Evolutionary conservation across 2,329 filamentous ascomycete species (phyloP).

Genomic region (Colletotrichum euphorbiae): DNA sequence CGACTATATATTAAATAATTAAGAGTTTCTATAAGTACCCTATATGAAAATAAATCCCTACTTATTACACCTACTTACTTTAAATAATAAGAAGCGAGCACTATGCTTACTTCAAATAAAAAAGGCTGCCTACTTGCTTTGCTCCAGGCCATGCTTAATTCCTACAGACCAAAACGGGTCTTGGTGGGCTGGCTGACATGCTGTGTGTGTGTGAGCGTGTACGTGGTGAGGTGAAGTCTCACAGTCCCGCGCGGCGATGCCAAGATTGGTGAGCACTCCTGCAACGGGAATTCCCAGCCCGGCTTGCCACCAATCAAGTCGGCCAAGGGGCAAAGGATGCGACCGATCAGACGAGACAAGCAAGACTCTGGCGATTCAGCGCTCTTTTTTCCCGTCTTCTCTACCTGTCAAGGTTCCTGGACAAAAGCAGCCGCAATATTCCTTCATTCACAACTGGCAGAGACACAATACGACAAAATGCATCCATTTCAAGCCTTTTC

Average conservation of each 20-base stretch:
- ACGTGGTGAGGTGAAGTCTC: neutral
- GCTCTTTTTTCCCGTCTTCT: neutral
- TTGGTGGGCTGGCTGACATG: neutral
- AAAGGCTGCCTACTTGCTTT: too few species aligned
- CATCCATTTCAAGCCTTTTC: neutral
- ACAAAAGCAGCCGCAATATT: neutral
- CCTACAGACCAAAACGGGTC: neutral
- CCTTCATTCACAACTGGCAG: conserved; percentile 10
- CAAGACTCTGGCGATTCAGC: neutral
- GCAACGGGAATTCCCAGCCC: conserved; percentile 14
- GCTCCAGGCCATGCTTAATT: too few species aligned
- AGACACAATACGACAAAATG: conserved; percentile 24
- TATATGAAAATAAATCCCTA: too few species aligned
- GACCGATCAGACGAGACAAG: conserved; percentile 10
- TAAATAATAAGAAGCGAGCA: too few species aligned
- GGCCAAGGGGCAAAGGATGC: neutral
- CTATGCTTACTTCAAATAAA: too few species aligned
- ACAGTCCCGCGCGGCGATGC: conserved; percentile 30
- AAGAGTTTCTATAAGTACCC: too few species aligned
- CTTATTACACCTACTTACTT: too few species aligned
- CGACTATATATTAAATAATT: too few species aligned
- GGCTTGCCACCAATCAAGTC: neutral
- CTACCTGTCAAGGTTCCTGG: conserved; percentile 1
- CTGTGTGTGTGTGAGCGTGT: neutral
- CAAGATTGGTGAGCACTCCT: conserved; percentile 26